phyloP scores from a whole-genome alignment of 148 eudicot genomes.

The Selenicereus undatus region DNA sequence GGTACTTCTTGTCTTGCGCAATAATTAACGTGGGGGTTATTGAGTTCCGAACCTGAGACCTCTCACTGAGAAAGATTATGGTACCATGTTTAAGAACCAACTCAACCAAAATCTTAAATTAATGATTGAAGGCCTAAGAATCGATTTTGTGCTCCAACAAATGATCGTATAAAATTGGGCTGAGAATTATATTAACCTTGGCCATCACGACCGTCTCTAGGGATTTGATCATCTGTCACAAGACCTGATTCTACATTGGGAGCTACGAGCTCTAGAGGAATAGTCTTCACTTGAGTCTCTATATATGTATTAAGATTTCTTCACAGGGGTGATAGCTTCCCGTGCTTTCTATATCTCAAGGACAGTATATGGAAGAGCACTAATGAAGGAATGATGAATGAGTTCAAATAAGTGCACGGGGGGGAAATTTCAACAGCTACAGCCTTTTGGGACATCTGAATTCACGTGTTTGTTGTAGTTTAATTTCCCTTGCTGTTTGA shows the following conservation, averaged over 20 bases:
- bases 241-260: slow-evolving; percentile 22
- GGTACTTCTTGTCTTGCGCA: too few relatives aligned
- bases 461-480: too few relatives aligned
- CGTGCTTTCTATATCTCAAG: not conserved
- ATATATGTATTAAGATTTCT: not conserved
- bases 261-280: slow-evolving; percentile 10
- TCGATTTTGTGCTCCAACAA: too few relatives aligned
- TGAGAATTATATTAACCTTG: slow-evolving; percentile 21
- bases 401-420: too few relatives aligned
- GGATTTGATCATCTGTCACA: slow-evolving; percentile 14
- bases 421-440: too few relatives aligned
- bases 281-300: slow-evolving; percentile 16
- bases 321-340: not conserved
- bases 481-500: not conserved
- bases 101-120: too few relatives aligned
- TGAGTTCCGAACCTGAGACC: too few relatives aligned
- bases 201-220: slow-evolving; percentile 22
- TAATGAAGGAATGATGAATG: not conserved
- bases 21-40: too few relatives aligned
- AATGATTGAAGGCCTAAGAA: too few relatives aligned
- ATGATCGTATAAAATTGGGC: not conserved
- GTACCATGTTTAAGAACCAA: too few relatives aligned
- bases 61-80: too few relatives aligned
- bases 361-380: not conserved
- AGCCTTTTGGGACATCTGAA: too few relatives aligned